Evolutionary conservation across 495 filamentous ascomycete genomes (phyloP).

Genomic region (Xylaria palmicola): DNA sequence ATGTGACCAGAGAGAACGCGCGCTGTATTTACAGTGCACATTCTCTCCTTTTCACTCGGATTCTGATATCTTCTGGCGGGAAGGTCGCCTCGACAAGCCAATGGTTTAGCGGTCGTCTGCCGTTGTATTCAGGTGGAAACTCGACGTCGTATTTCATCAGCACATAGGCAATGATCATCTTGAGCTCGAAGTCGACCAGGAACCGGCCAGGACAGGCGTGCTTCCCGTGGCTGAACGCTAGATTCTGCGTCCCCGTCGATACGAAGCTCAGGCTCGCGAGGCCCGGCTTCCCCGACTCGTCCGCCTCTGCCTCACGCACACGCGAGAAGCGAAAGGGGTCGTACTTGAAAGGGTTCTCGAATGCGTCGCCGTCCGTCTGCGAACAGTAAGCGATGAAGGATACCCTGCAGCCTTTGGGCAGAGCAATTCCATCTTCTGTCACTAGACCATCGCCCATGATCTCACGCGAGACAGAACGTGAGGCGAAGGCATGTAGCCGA

Average conservation of each 20-base stretch:
- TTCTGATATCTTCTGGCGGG: conserved; percentile 29
- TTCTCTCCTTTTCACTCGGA: conserved; percentile 26
- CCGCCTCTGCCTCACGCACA: conserved; percentile 10
- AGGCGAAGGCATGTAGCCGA: conserved; percentile 35
- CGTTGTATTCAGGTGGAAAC: conserved; percentile 30
- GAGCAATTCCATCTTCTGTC: conserved; percentile 32
- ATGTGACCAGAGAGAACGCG: not conserved
- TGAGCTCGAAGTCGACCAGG: conserved; percentile 40
- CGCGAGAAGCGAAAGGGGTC: conserved; percentile 28
- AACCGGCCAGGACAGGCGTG: conserved; percentile 48
- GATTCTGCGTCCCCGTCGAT: conserved; percentile 18
- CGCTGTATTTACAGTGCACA: not conserved
- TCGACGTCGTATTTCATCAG: conserved; percentile 43
- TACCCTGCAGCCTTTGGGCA: conserved; percentile 32
- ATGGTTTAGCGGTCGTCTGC: conserved; percentile 26
- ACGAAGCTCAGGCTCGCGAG: conserved; percentile 18
- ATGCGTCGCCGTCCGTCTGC: conserved; percentile 33
- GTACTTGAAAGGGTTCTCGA: conserved; percentile 23
- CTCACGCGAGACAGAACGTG: conserved; percentile 32
- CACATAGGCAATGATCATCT: conserved; percentile 37
- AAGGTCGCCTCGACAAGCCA: conserved; percentile 32
- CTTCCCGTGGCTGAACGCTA: conserved; percentile 45
- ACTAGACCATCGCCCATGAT: conserved; percentile 18
- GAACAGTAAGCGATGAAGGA: conserved; percentile 28
- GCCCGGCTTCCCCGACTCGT: conserved; percentile 6